Evolutionary conservation across 2,329 filamentous ascomycete species (phyloP).

Genomic region (Fusarium sp.): DNA sequence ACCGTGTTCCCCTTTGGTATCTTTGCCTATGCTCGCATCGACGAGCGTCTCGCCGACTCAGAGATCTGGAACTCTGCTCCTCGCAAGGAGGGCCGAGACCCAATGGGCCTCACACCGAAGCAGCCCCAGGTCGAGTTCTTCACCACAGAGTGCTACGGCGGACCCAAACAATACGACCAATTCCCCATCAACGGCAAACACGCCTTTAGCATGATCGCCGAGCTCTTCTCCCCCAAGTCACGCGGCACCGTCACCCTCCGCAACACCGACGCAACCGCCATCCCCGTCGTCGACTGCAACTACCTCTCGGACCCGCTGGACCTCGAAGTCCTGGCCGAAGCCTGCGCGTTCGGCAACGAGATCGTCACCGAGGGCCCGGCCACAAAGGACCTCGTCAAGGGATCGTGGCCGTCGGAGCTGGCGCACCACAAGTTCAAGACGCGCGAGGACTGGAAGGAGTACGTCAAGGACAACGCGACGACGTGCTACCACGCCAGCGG

Average conservation of each 20-base stretch:
- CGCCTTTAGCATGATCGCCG: slow-evolving; percentile 68
- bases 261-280: slow-evolving; percentile 60
- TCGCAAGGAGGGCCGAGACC: slow-evolving; percentile 65
- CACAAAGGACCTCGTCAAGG: slow-evolving; percentile 70
- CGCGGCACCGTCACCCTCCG: slow-evolving; percentile 67
- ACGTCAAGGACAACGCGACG: slow-evolving; percentile 69
- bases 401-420: slow-evolving; percentile 67
- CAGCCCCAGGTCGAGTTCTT: slow-evolving; percentile 75
- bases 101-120: slow-evolving; percentile 68
- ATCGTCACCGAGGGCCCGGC: slow-evolving; percentile 68
- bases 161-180: slow-evolving; percentile 68
- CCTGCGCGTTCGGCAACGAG: slow-evolving; percentile 69
- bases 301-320: slow-evolving; percentile 70
- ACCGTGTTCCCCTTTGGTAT: slow-evolving; percentile 73
- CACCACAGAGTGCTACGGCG: slow-evolving; percentile 71
- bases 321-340: slow-evolving; percentile 69
- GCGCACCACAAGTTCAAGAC: slow-evolving; percentile 65
- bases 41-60: slow-evolving; percentile 67
- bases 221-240: slow-evolving; percentile 69
- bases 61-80: slow-evolving; percentile 66
- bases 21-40: slow-evolving; percentile 72
- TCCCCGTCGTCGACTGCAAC: slow-evolving; percentile 69
- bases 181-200: slow-evolving; percentile 66
- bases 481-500: slow-evolving; percentile 59
- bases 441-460: slow-evolving; percentile 66